Evolutionary conservation across 2,329 filamentous ascomycete species (phyloP), one percentile per base, ranked within the genome.

Genomic region (Huntiella bhutanensis): DNA sequence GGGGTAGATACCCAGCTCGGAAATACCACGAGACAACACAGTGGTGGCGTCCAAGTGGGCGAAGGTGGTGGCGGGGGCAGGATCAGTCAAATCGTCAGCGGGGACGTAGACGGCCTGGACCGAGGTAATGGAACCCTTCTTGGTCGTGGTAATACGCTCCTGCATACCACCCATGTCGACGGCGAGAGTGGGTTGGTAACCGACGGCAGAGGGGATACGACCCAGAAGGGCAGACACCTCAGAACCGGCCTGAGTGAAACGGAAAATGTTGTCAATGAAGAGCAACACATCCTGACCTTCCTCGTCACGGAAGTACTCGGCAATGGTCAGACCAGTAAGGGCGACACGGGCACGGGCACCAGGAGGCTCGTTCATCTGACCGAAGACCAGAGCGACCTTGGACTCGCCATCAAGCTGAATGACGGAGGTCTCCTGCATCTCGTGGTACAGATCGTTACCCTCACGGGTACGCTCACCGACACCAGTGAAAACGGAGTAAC

Each of bases 181-280:
- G 71, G 87, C 87, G 61, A 95, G 84, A 59, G 87, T 95, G 64
- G 87, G 87, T 70, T 95, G 91, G 79, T 98, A 98, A 81, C 91
- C 91, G 82, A 98, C 91, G 65, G 91, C 91, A 75, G 91, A 98
- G 69, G 91, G 91, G 62, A 98, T 98, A 86, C 91, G 88, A 75
- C 91, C 91, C 56, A 98, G 77, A 65, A 98, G 79, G 62, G 91
- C 91, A 73, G 88, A 96, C 78, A 98, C 91, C 73, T 98, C 91
- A 61, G 91, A 96, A 87, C 91, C 91, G 66, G 91, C 91, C 73
- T 96, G 88, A 56, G 88, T 95, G 78, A 96, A 96, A 63, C 91
- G 82, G 85, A 95, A 96, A 71, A 98, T 96, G 78, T 98, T 98
- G 82, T 98, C 91, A 67, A 96, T 96, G 77, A 96, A 95, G 67